Evolutionary conservation across 2,329 filamentous ascomycete species (phyloP), one percentile per base, ranked within the genome.

Genomic region (Aspergillus flavus): DNA sequence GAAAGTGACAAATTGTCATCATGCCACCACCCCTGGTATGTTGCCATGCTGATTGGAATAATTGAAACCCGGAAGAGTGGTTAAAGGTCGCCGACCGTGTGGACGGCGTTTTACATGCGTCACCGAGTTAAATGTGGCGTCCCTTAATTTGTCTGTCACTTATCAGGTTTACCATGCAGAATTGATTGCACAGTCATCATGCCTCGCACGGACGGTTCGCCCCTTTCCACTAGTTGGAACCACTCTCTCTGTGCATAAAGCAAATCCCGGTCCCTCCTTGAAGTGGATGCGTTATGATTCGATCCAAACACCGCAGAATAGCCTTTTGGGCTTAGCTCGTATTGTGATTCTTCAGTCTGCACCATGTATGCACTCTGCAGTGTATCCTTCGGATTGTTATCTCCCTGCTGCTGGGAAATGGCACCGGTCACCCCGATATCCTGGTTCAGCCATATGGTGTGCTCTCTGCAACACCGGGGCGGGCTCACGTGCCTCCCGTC

Each of bases 21-120:
- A 55, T 41, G 23, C 52, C 52, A 43, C 52, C 52, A 43, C 52
- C 52, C 52, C 21, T 16, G 14, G 12, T 41, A 41, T 26, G 1
- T n/a, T 9, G 11, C 16, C 4, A 26, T 26, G 52, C 9, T 55
- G 52, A 19, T 39, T 23, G 52, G 50, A 23, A 34, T 36, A 3
- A 54, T 19, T 54, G 52, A 39, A 55, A 55, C 52, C 52, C 52
- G 52, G n/a, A 16, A 12, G n/a, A 21, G 14, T 55, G 52, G 52
- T 39, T 55, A 6, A 39, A 55, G 52, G 52, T 55, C 52, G 52
- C 52, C 52, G 52, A 55, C 52, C 32, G 32, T 28, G 19, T 55
- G 32, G 52, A 55, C 52, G 52, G 52, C 52, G 52, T 55, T 28
- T 28, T 7, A 14, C 52, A 55, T 39, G 52, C 52, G 32, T 55